phyloP scores from a whole-genome alignment of 108 stramenopile genomes.

The Bacterosira constricta region DNA sequence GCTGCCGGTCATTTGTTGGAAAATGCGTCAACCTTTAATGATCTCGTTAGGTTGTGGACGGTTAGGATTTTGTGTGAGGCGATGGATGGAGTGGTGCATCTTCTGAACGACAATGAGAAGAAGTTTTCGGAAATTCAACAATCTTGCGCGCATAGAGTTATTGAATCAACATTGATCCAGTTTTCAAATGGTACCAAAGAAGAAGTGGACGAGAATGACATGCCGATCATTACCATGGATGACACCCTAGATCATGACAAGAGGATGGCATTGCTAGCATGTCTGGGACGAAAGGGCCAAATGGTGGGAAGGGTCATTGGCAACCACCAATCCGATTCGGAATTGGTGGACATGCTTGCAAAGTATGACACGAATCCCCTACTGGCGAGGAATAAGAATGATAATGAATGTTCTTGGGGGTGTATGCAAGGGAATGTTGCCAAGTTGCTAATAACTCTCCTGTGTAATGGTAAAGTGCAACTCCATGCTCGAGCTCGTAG shows the following conservation, averaged over 20 bases:
- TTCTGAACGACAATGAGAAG: background rate
- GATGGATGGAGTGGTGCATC: conserved; percentile 7
- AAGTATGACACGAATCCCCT: background rate
- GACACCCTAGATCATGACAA: background rate
- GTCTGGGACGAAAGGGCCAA: conserved; percentile 6
- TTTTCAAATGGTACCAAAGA: background rate
- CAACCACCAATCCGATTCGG: conserved; percentile 8
- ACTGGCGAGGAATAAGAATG: background rate
- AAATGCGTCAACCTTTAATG: conserved; percentile 48
- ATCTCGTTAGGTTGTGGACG: conserved; percentile 25
- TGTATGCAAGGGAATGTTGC: conserved; percentile 4
- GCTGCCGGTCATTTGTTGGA: conserved; percentile 58
- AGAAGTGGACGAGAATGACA: background rate
- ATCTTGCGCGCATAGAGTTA: conserved; percentile 9
- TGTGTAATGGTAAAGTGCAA: background rate
- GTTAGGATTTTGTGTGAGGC: conserved; percentile 27
- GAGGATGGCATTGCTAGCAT: conserved; percentile 11
- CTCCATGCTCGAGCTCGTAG: background rate
- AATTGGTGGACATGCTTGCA: conserved; percentile 12
- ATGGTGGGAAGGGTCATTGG: conserved; percentile 29
- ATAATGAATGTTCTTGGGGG: background rate
- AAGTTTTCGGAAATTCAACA: background rate
- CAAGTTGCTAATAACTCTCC: conserved; percentile 6
- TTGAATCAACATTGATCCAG: conserved; percentile 5
- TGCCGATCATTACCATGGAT: background rate